Percentiles rank a stretch among this genome's conserved stretches.
phyloP scores from a whole-genome alignment of 2,329 filamentous ascomycete species.

The Paracorniculantispora psalliotae region DNA sequence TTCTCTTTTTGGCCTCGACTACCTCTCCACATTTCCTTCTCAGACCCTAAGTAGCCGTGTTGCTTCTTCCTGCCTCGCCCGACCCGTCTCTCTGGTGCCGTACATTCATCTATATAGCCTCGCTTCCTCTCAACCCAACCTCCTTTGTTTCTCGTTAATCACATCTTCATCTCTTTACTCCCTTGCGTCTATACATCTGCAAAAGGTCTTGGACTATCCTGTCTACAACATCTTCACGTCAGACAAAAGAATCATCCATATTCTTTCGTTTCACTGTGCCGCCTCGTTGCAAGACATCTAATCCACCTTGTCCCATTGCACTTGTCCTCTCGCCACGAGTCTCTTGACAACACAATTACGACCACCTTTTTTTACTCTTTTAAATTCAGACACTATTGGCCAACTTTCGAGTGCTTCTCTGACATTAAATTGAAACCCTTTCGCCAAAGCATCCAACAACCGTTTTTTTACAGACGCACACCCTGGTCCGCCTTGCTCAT shows the following conservation, averaged over 20 bases:
- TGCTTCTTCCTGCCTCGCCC: constrained; percentile 9
- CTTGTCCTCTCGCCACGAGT: background rate
- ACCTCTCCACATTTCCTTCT: constrained; percentile 8
- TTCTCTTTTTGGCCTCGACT: constrained; percentile 11
- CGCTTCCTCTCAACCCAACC: constrained; percentile 8
- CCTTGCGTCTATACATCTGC: background rate
- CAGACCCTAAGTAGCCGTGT: background rate
- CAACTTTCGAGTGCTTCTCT: background rate
- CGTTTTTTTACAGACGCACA: background rate
- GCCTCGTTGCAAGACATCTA: constrained; percentile 5
- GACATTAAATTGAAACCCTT: background rate
- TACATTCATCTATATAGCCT: constrained; percentile 13
- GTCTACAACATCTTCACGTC: background rate
- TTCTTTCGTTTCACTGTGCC: background rate
- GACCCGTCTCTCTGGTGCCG: constrained; percentile 7
- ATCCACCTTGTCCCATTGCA: background rate
- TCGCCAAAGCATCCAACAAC: background rate
- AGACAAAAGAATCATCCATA: background rate
- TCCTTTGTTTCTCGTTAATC: constrained; percentile 1
- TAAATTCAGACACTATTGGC: background rate
- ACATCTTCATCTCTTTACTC: background rate
- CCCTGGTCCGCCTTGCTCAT: background rate
- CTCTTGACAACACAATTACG: background rate
- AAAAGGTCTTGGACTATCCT: background rate
- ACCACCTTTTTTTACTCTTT: background rate